phyloP scores from a whole-genome alignment of 2,329 filamentous ascomycete genomes.

The Colletotrichum navitas region DNA sequence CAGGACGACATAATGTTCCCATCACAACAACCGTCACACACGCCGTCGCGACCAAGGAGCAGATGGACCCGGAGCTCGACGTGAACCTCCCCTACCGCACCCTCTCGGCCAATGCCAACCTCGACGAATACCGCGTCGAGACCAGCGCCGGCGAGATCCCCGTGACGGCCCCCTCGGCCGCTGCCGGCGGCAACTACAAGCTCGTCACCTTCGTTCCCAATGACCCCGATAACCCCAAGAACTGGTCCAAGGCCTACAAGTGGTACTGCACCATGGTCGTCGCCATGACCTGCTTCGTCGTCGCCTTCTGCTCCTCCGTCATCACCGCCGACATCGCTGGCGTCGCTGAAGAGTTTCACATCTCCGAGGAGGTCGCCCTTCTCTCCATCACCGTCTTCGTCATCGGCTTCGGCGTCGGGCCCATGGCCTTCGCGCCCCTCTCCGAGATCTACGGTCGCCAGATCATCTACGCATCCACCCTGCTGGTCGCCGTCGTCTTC shows the following conservation, averaged over 20 bases:
- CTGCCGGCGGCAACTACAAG: slow-evolving; percentile 53
- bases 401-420: slow-evolving; percentile 83
- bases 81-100: slow-evolving; percentile 75
- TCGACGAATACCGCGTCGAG: slow-evolving; percentile 77
- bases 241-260: slow-evolving; percentile 83
- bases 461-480: slow-evolving; percentile 77
- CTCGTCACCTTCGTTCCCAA: slow-evolving; percentile 75
- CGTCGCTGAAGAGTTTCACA: slow-evolving; percentile 72
- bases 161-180: slow-evolving; percentile 47
- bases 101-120: slow-evolving; percentile 69
- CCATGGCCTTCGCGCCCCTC: slow-evolving; percentile 83
- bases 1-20: slow-evolving; percentile 26
- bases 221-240: slow-evolving; percentile 86
- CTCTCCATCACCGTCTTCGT: slow-evolving; percentile 83
- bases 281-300: slow-evolving; percentile 79
- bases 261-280: slow-evolving; percentile 92
- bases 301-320: slow-evolving; percentile 78
- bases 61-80: slow-evolving; percentile 57
- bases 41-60: slow-evolving; percentile 51
- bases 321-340: slow-evolving; percentile 82
- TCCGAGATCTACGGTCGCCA: slow-evolving; percentile 81
- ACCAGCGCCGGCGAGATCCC: slow-evolving; percentile 72
- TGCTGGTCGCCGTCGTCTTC: slow-evolving; percentile 80
- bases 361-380: slow-evolving; percentile 79
- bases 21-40: slow-evolving; percentile 12